Conservation (phyloP, 768 basidiomycete species). For the Atractiella rhizophila region DNA sequence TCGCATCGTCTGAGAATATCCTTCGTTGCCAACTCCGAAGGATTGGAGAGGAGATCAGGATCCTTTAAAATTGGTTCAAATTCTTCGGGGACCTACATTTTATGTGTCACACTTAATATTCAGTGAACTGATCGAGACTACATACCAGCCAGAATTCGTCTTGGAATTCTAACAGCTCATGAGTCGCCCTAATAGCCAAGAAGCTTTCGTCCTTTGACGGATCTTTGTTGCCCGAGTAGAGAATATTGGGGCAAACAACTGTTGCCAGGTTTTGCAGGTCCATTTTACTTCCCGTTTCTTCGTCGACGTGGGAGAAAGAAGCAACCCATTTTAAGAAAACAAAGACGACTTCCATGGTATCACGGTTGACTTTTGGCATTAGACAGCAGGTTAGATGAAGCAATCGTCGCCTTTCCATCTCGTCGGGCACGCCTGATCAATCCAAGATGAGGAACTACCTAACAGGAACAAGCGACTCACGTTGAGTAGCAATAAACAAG, state of each 20-base stretch:
- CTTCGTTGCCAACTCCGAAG: slow-evolving; percentile 68
- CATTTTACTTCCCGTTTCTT: slow-evolving; percentile 95
- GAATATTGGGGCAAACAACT: slow-evolving; percentile 92
- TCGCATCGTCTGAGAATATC: slow-evolving; percentile 91
- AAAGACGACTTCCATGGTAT: slow-evolving; percentile 91
- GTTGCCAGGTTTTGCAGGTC: slow-evolving; percentile 84
- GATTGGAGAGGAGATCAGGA: slow-evolving; percentile 71
- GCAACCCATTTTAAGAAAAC: slow-evolving; percentile 99
- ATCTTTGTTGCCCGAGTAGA: slow-evolving; percentile 51
- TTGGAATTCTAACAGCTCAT: slow-evolving; percentile 65
- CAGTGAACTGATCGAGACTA: background rate
- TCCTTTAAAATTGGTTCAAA: slow-evolving; percentile 64
- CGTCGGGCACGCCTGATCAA: slow-evolving; percentile 38
- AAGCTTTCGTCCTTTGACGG: slow-evolving; percentile 84
- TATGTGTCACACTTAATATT: background rate
- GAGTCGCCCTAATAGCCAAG: slow-evolving; percentile 58
- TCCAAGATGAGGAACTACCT: background rate
- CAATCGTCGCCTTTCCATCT: slow-evolving; percentile 52
- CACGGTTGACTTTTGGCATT: slow-evolving; percentile 76
- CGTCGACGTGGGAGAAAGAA: slow-evolving; percentile 91
- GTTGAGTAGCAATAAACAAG: slow-evolving; percentile 60
- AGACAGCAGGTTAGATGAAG: slow-evolving; percentile 65
- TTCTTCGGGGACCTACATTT: slow-evolving; percentile 41
- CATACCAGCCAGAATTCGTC: slow-evolving; percentile 68
- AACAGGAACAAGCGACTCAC: slow-evolving; percentile 30